These are phyloP conservation scores for Macrolepiota dolichaula DNA, from an alignment of 768 basidiomycete species.

Conservation along the genomic window DNA sequence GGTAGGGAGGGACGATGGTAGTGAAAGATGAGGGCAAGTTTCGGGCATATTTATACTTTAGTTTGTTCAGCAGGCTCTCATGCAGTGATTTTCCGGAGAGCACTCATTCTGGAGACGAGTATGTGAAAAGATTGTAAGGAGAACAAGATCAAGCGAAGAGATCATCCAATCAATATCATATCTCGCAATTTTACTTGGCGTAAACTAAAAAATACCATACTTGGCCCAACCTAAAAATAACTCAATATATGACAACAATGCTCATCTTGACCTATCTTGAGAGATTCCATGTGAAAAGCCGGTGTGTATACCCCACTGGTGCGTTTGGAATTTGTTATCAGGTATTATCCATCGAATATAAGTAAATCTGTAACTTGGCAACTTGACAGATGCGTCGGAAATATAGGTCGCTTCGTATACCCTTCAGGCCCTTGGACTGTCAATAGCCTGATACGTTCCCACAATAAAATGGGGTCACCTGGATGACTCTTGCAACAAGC, in stretches of 20 bases:
- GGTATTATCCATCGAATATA: background rate
- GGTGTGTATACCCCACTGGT: background rate
- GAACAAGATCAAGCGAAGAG: background rate
- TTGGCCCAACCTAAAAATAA: conserved; percentile 1
- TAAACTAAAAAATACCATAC: background rate
- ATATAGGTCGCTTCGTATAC: too few relatives aligned
- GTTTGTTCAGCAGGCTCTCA: background rate
- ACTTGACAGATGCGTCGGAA: background rate
- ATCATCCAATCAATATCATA: background rate
- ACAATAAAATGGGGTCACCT: too few relatives aligned
- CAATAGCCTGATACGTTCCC: too few relatives aligned
- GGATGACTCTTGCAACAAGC: too few relatives aligned
- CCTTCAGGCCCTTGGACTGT: too few relatives aligned
- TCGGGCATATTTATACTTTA: background rate
- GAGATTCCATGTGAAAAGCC: background rate
- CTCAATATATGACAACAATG: background rate
- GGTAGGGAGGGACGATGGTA: background rate
- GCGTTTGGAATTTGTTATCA: background rate
- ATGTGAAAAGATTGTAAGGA: background rate
- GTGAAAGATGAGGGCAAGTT: background rate
- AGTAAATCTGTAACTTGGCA: background rate
- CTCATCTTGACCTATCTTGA: background rate
- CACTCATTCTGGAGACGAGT: background rate
- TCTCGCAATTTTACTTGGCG: background rate
- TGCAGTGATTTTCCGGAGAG: background rate